phyloP scores from a whole-genome alignment of 768 basidiomycete genomes.

The Hydnomerulius pinastri region DNA sequence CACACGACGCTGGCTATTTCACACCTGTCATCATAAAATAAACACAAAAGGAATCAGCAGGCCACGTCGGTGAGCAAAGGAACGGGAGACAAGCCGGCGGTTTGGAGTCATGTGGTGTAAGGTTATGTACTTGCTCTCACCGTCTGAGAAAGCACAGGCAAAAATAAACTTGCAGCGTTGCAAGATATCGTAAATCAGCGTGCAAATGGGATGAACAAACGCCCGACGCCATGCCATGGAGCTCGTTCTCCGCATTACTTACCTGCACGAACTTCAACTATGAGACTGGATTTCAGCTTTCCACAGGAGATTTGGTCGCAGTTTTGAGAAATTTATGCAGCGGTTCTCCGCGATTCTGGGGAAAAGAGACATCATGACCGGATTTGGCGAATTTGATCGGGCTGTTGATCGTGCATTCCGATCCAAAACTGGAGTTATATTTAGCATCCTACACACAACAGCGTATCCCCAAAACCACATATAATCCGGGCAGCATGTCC shows the following conservation, averaged over 20 bases:
- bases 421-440: no score
- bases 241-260: neutral
- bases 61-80: neutral
- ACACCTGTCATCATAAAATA: neutral
- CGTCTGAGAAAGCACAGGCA: neutral
- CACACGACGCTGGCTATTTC: no score
- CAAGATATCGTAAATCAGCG: neutral
- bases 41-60: neutral
- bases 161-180: neutral
- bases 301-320: no score
- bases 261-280: no score
- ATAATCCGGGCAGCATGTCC: constrained; percentile 2
- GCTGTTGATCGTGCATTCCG: neutral
- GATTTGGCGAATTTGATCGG: no score
- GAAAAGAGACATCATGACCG: no score
- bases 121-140: neutral
- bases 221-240: neutral
- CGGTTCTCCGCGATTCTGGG: neutral
- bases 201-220: neutral
- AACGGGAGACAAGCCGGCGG: neutral
- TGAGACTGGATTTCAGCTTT: no score
- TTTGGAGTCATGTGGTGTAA: neutral
- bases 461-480: neutral
- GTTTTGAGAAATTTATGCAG: neutral
- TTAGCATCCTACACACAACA: no score